Base-by-base conservation (phyloP, 2,329 filamentous ascomycete species). In the Bipolaris bicolor region DNA sequence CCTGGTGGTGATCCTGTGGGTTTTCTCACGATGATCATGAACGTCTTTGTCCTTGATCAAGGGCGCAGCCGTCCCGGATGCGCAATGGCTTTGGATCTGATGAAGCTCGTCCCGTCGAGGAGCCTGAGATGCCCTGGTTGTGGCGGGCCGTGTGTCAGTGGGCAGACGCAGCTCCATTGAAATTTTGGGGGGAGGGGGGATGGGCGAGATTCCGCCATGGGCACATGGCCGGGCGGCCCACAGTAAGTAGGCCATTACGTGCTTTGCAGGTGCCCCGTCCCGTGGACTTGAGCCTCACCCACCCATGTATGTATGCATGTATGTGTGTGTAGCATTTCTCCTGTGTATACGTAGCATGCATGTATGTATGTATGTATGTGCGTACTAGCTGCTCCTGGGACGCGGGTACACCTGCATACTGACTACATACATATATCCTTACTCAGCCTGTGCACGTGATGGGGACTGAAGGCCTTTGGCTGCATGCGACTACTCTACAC, bases 1-100 rank as follows among this genome's bases (percentile, higher is more conserved):
- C 50, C 43, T 45, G 36, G 39, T 48, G 39, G 37, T 34, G 49
- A 57, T 52, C 43, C 20, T 43, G 48, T 47, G 48, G 54, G 43
- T 39, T 52, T 3, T 37, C 34, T 29, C 29, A 49, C 37, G 43
- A 31, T 52, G 34, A 57, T 57, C 43, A 41, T 48, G 36, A 22
- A 47, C 49, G 29, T 40, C 33, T 34, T 52, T 10, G 49, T 47
- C 40, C 2, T 36, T n/a, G 18, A 40, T 29, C 29, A 26, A 43
- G 49, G 15, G 39, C 49, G 10, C 24, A 36, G 39, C 39, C 39
- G 49, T 24, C 10, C 13, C 29, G 18, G 49, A 26, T 33, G 49
- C 20, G 29, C 49, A 26, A 26, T 22, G 39, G 26, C 15, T 36
- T 16, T 34, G 31, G 20, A 34, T 51, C 29, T 37, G 16, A 45